Evolutionary conservation across 495 filamentous ascomycete species (phyloP).

Genomic region (Annulohypoxylon moriforme): DNA sequence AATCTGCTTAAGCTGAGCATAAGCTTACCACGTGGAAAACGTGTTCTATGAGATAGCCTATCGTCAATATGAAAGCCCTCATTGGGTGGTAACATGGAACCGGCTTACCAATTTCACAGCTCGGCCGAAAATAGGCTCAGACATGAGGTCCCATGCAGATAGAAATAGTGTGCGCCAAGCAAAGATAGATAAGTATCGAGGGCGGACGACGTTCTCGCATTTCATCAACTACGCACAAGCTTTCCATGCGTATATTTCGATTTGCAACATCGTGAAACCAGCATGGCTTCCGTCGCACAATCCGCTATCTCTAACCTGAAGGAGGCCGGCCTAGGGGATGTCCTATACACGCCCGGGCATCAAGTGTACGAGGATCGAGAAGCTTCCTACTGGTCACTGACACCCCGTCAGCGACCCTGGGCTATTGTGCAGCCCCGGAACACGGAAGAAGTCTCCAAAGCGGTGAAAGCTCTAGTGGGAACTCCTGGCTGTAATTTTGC

Average conservation of each 20-base stretch:
- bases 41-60: not conserved
- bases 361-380: slow-evolving; percentile 16
- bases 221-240: not conserved
- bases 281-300: slow-evolving; percentile 13
- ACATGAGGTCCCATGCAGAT: not conserved
- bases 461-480: slow-evolving; percentile 42
- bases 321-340: slow-evolving; percentile 13
- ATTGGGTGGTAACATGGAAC: not conserved
- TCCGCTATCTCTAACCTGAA: slow-evolving; percentile 23
- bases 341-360: slow-evolving; percentile 20
- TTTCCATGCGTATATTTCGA: not conserved
- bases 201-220: not conserved
- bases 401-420: slow-evolving; percentile 41
- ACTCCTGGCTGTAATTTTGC: slow-evolving; percentile 39
- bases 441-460: slow-evolving; percentile 50
- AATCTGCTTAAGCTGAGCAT: not conserved
- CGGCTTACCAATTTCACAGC: not conserved
- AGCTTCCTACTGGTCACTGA: slow-evolving; percentile 58
- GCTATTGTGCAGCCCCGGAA: slow-evolving; percentile 52
- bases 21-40: not conserved
- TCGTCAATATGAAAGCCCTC: not conserved
- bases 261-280: not conserved
- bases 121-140: slow-evolving; percentile 5
- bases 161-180: not conserved
- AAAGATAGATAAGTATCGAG: not conserved